A percentile compares a stretch with the other conserved stretches of the same genome.
Evolutionary conservation across 1,284 basidiomycete genomes (phyloP).

Genomic region (Pseudozyma sp.): DNA sequence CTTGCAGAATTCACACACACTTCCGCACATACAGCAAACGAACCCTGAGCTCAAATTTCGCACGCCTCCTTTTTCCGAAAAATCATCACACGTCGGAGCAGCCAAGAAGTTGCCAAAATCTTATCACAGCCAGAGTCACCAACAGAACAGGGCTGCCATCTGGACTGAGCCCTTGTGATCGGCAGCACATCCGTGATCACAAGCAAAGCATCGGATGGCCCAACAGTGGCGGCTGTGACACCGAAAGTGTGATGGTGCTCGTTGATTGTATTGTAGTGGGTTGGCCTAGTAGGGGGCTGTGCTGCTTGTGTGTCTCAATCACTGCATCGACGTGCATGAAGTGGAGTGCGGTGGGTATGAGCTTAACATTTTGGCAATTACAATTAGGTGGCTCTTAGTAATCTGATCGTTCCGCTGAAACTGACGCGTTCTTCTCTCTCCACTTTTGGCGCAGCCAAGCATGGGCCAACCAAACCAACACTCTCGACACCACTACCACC

Average conservation of each 20-base stretch:
- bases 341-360: background rate
- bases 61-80: background rate
- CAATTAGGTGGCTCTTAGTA: conserved; percentile 20
- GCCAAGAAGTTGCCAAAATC: too few species aligned
- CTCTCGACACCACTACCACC: conserved; percentile 1
- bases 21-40: background rate
- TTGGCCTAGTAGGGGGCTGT: too few species aligned
- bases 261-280: too few species aligned
- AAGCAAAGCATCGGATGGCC: too few species aligned
- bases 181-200: too few species aligned
- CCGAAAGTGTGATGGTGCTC: too few species aligned
- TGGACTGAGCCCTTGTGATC: too few species aligned
- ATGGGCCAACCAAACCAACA: conserved; percentile 10
- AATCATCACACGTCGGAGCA: too few species aligned
- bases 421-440: conserved; percentile 37
- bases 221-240: too few species aligned
- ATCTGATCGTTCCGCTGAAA: conserved; percentile 18
- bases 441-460: conserved; percentile 1
- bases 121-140: background rate
- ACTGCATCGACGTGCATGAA: conserved; percentile 4
- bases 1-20: too few species aligned
- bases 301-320: too few species aligned
- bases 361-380: background rate
- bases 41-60: conserved; percentile 3
- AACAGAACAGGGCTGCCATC: too few species aligned